Evolutionary conservation across 192 early-diverging fungal species (phyloP).

Genomic region (Backusella morwellensis): DNA sequence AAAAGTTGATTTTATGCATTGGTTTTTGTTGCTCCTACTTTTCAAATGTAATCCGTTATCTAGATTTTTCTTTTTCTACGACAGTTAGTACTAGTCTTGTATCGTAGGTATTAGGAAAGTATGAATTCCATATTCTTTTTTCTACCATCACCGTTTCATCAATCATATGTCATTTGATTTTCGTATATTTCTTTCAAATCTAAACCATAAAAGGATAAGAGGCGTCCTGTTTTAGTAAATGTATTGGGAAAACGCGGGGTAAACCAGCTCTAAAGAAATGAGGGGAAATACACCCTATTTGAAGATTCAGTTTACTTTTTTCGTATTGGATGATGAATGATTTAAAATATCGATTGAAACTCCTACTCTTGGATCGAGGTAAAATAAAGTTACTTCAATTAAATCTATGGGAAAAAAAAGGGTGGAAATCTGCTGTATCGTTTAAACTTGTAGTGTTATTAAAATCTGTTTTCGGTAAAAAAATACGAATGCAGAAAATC

Average conservation of each 20-base stretch:
- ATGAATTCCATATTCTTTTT: background rate
- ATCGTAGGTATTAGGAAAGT: background rate
- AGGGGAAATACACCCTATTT: background rate
- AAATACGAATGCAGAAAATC: background rate
- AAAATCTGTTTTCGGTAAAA: background rate
- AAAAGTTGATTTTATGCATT: background rate
- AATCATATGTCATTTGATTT: background rate
- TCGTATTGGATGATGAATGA: background rate
- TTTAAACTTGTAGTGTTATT: too few species aligned
- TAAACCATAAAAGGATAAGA: background rate
- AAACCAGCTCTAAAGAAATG: background rate
- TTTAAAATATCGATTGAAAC: background rate
- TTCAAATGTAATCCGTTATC: background rate
- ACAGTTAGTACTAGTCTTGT: background rate
- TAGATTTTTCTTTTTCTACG: background rate
- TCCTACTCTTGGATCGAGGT: background rate
- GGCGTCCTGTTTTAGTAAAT: background rate
- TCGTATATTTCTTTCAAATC: background rate
- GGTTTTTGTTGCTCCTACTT: too few species aligned
- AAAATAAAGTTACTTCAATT: constrained; percentile 1
- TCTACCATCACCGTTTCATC: background rate
- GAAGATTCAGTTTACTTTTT: background rate
- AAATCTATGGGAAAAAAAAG: constrained; percentile 2
- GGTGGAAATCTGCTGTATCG: background rate
- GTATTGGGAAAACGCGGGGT: background rate